Percentiles rank a stretch among this genome's conserved stretches.
These are phyloP conservation scores for Starmerella ratchasimensis DNA, from an alignment of 805 yeast species.

Conservation along the genomic window DNA sequence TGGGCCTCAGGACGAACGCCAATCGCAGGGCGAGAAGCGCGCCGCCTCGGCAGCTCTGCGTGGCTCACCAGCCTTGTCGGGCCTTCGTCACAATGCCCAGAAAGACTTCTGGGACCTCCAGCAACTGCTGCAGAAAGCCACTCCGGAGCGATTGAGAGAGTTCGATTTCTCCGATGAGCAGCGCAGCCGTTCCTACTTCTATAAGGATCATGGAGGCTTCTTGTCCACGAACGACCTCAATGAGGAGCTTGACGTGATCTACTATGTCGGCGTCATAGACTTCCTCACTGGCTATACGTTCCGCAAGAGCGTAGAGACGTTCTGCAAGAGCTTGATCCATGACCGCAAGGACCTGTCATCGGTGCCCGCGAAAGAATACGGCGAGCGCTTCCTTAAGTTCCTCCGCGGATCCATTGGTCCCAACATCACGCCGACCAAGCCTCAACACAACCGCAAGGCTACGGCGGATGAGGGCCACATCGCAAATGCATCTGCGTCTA, in stretches of 20 bases:
- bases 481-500: no score
- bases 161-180: conserved; percentile 24
- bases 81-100: conserved; percentile 10
- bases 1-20: conserved; percentile 16
- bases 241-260: conserved; percentile 51
- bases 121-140: conserved; percentile 23
- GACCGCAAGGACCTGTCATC: conserved; percentile 66
- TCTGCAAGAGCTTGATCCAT: conserved; percentile 63
- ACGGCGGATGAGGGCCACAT: no score
- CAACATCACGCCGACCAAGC: conserved; percentile 10
- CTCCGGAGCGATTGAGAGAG: conserved; percentile 26
- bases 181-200: conserved; percentile 39
- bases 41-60: conserved; percentile 10
- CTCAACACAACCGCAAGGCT: conserved; percentile 4
- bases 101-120: conserved; percentile 26
- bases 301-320: conserved; percentile 68
- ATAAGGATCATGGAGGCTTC: conserved; percentile 75
- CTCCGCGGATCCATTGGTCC: conserved; percentile 29
- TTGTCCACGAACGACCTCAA: conserved; percentile 53
- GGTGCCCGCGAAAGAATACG: conserved; percentile 81
- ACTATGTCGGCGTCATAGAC: conserved; percentile 88
- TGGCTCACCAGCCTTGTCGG: not conserved
- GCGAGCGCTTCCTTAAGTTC: conserved; percentile 68
- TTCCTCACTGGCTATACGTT: conserved; percentile 55
- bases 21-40: conserved; percentile 4